Conservation (phyloP, 78 protist genomes). For the Abeoforma whisleri region DNA sequence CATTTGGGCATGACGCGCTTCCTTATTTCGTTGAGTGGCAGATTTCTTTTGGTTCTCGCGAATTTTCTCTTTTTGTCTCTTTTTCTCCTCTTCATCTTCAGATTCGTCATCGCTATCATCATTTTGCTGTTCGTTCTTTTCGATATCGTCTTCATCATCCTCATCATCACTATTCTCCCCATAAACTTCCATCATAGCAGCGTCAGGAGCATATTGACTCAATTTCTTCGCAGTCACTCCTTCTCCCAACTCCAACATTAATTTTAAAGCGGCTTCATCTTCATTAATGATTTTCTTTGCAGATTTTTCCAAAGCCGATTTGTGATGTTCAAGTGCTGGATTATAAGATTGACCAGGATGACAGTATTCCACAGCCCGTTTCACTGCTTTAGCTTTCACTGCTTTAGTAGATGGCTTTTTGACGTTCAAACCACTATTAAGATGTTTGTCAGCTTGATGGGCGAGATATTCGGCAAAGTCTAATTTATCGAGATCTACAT, state of each 20-base stretch:
- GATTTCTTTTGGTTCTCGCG: background rate
- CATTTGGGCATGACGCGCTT: background rate
- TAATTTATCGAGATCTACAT: too few species aligned
- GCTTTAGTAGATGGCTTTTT: background rate
- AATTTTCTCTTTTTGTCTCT: too few species aligned
- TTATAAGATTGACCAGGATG: background rate
- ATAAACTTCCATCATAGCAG: background rate
- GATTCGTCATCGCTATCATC: background rate
- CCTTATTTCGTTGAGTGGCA: background rate
- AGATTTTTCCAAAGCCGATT: background rate
- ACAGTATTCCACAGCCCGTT: background rate
- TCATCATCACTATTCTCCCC: background rate
- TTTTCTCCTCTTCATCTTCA: background rate
- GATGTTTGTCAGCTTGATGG: too few species aligned
- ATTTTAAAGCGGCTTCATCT: background rate
- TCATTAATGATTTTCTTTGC: background rate
- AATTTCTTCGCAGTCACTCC: background rate
- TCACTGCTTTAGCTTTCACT: background rate
- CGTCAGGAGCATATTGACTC: background rate
- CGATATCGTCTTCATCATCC: background rate
- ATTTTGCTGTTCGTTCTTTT: background rate
- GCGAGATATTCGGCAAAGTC: too few species aligned
- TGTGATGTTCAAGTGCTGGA: background rate
- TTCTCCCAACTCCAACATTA: background rate
- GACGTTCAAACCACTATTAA: too few species aligned